Percentiles rank a stretch among this genome's conserved stretches.
Evolutionary conservation across 352 stramenopile genomes (phyloP).

Genomic region (Globisporangium emineosum): DNA sequence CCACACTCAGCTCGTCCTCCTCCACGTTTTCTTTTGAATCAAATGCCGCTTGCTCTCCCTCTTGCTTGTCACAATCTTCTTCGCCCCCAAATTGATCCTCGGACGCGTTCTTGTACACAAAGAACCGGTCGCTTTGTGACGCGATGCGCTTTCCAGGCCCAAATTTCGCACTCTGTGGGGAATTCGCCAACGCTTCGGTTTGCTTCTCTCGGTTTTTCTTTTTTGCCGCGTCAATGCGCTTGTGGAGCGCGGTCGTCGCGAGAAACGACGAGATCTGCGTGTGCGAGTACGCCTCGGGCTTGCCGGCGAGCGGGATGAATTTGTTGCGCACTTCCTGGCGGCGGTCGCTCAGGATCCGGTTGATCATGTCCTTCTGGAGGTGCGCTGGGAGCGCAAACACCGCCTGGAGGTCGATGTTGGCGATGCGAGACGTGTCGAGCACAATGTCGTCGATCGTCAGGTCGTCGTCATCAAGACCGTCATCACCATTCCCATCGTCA

Average conservation of each 20-base stretch:
- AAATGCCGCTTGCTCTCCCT: background rate
- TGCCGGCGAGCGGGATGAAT: slow-evolving; percentile 94
- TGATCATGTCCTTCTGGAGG: slow-evolving; percentile 92
- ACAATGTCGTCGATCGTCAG: slow-evolving; percentile 64
- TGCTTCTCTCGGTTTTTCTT: slow-evolving; percentile 48
- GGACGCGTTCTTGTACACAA: slow-evolving; percentile 58
- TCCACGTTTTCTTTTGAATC: background rate
- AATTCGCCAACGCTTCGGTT: slow-evolving; percentile 20
- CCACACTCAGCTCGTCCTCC: background rate
- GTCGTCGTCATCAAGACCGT: slow-evolving; percentile 25
- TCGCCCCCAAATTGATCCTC: background rate
- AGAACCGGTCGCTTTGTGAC: slow-evolving; percentile 71
- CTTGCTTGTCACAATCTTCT: slow-evolving; percentile 17
- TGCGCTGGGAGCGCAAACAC: slow-evolving; percentile 88
- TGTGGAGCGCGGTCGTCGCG: slow-evolving; percentile 88
- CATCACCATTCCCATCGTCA: background rate
- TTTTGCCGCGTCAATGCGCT: slow-evolving; percentile 59
- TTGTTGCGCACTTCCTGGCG: slow-evolving; percentile 89
- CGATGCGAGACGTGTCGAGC: slow-evolving; percentile 49
- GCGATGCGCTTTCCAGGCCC: slow-evolving; percentile 72
- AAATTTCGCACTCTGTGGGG: slow-evolving; percentile 6
- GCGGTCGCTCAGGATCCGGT: slow-evolving; percentile 84
- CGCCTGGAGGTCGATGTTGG: slow-evolving; percentile 77
- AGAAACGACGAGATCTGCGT: slow-evolving; percentile 96
- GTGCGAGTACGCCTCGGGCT: slow-evolving; percentile 94